Evolutionary conservation across 2,329 filamentous ascomycete genomes (phyloP).

Genomic region (Ophiocordyceps camponoti-leonardi): DNA sequence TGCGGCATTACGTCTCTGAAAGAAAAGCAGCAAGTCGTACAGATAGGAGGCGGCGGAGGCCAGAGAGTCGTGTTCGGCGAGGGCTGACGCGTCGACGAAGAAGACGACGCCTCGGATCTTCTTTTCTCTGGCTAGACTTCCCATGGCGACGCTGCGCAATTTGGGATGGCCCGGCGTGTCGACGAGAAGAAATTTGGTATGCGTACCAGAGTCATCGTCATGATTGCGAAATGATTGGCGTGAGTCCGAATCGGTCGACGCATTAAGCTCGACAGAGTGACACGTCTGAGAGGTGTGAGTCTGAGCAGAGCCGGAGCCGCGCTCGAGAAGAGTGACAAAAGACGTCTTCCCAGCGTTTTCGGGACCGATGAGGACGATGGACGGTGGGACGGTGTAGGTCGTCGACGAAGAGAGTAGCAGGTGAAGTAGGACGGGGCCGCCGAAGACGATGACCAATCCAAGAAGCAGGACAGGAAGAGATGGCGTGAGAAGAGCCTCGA

Average conservation of each 20-base stretch:
- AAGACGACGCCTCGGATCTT: slow-evolving; percentile 64
- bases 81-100: slow-evolving; percentile 66
- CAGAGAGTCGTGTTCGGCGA: slow-evolving; percentile 42
- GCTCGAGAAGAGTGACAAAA: slow-evolving; percentile 58
- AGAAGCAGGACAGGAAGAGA: slow-evolving; percentile 45
- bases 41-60: slow-evolving; percentile 67
- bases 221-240: slow-evolving; percentile 34
- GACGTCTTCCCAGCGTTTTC: slow-evolving; percentile 74
- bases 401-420: slow-evolving; percentile 50
- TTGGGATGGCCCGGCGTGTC: slow-evolving; percentile 96
- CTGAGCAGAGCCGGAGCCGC: slow-evolving; percentile 24
- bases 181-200: slow-evolving; percentile 57
- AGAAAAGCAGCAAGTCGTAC: slow-evolving; percentile 67
- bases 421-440: slow-evolving; percentile 65
- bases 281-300: slow-evolving; percentile 39
- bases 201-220: slow-evolving; percentile 33
- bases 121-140: slow-evolving; percentile 23
- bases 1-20: slow-evolving; percentile 55
- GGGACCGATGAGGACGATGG: slow-evolving; percentile 67
- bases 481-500: slow-evolving; percentile 41
- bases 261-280: slow-evolving; percentile 36
- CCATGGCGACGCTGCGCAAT: slow-evolving; percentile 54
- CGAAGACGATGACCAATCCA: slow-evolving; percentile 52
- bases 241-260: slow-evolving; percentile 26
- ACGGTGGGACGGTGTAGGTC: slow-evolving; percentile 50